Evolutionary conservation across 495 filamentous ascomycete genomes (phyloP), one percentile per base, ranked within the genome.

Genomic region (Penicillium simplicissimum): DNA sequence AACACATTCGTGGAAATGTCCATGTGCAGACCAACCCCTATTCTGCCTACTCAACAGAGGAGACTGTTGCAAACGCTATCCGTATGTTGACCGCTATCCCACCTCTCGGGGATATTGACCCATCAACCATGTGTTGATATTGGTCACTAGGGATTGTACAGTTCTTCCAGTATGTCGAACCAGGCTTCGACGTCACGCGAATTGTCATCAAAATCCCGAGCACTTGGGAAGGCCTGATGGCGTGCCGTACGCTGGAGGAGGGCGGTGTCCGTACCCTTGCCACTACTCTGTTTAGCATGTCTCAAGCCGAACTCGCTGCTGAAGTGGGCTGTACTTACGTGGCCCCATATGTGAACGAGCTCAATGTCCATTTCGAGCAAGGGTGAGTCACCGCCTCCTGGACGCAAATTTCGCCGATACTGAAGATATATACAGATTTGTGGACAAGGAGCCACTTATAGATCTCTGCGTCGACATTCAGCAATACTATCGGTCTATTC

Each of bases 11-110:
- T 6, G 87, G 84, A 3, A 75, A 67, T 51, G 75, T 87, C 17
- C 87, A 88, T 68, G 76, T 89, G 37, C 84, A 88, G 66, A 84
- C 81, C 0, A 89, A 90, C 60, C 85, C 87, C 0, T 80, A 79
- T 54, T 76, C 82, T 55, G 76, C 82, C 4, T 84, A 84, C 60
- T 79, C 80, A 8, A 80, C 75, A 3, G 68, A 80, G 19, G 82
- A 82, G 54, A 88, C 77, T 1, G 55, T 87, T 25, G 71, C 74
- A 4, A 85, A 87, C 64, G 85, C 83, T 10, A 72, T 77, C 49
- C 76, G 87, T 87, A 70, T 60, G 82, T 53, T 35, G 14, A 10
- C 31, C 1, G 5, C 14, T 23, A 9, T 21, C 6, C 14, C n/a
- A 1, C 23, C 4, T 31, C 6, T 31, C 28, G 6, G 4, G 6